Conservation (phyloP, 129 eudicot genomes). For the Lonicera japonica region DNA sequence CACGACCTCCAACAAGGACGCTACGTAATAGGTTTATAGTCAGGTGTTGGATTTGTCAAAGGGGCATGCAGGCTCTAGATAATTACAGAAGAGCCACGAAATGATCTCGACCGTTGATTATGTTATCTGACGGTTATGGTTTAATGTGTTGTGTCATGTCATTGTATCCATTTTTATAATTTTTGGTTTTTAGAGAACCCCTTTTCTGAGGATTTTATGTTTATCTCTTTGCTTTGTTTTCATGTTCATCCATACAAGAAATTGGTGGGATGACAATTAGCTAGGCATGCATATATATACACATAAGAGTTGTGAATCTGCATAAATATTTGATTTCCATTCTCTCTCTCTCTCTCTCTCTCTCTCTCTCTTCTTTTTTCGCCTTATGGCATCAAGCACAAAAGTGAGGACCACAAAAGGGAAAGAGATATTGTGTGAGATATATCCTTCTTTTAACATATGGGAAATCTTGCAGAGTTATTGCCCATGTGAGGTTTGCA, state of each 20-base stretch:
- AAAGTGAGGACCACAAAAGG: conserved; percentile 20
- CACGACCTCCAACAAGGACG: background rate
- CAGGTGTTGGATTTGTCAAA: too few relatives aligned
- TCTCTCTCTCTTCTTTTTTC: background rate
- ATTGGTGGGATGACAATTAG: too few relatives aligned
- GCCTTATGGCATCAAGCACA: conserved; percentile 4
- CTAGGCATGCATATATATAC: too few relatives aligned
- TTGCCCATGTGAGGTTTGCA: conserved; percentile 5
- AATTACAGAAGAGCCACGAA: too few relatives aligned
- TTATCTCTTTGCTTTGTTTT: background rate
- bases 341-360: conserved; percentile 12
- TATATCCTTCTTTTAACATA: background rate
- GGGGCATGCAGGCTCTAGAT: too few relatives aligned
- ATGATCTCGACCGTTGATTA: too few relatives aligned
- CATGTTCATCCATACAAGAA: background rate
- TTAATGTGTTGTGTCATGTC: too few relatives aligned
- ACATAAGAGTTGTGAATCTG: background rate
- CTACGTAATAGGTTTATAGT: too few relatives aligned
- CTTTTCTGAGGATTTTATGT: background rate
- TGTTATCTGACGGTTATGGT: too few relatives aligned
- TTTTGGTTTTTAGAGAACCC: background rate
- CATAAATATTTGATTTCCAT: conserved; percentile 9
- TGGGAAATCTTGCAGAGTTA: background rate
- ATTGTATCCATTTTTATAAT: background rate
- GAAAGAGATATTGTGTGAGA: background rate